Base-by-base conservation (phyloP, 495 filamentous ascomycete species). In the Choiromyces venosus region DNA sequence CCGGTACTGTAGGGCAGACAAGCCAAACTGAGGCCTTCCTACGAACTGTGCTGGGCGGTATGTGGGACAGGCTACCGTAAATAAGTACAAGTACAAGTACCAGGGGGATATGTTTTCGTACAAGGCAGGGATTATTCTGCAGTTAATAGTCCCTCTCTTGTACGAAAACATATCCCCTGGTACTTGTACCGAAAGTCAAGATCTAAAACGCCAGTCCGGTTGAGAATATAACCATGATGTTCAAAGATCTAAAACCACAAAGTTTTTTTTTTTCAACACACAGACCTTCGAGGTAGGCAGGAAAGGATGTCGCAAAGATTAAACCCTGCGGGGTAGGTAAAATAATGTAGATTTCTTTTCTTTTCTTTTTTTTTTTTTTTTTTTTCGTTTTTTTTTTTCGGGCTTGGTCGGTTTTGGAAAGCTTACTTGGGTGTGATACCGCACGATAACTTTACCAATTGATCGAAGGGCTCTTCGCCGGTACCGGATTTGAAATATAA, bases 321-420 rank as follows among this genome's bases (percentile, higher is more conserved):
- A 39, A 40, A 2, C 37, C 52, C 42, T 37, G 61, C 71, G 29
- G 40, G 66, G 70, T 68, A 64, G 44, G 29, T 70, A 52, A 44
- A 61, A n/a, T n/a, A n/a, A n/a, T n/a, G n/a, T n/a, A 42, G 66
- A 68, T 68, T 29, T 25, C 14, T 14, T 25, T 75, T 66, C 68
- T 66, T 35, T 66, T 67, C 68, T 67, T 67, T 46, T 40, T 37
- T 37, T 56, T 18, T 65, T 35, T 67, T 39, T 69, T n/a, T 19
- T 35, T 21, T 40, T 52, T 37, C 16, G 46, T 66, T 70, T 37
- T 36, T 46, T 70, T 56, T 56, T n/a, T n/a, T 46, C 39, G 64
- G 21, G 8, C 74, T 69, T 72, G 69, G 69, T 77, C 46, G 69
- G 33, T 72, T 77, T 76, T 76, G 25, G 73, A 77, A 77, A 66